Conservation (phyloP, 176 grass and related monocot genomes). For the Oryza meyeriana region DNA sequence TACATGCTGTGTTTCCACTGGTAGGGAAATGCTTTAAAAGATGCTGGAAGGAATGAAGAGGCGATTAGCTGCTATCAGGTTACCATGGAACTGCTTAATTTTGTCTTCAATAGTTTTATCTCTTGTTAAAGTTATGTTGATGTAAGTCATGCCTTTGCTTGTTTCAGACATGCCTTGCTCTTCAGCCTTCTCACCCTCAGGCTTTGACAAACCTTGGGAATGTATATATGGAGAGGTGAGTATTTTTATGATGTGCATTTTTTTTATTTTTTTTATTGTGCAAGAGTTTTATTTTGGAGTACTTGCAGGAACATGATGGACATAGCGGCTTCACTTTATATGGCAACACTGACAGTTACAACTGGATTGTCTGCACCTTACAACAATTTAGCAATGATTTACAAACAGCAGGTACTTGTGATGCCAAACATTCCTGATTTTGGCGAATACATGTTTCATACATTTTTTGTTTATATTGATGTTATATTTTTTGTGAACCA, state of each 20-base stretch:
- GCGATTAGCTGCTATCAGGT: constrained; percentile 55
- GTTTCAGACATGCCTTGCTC: constrained; percentile 54
- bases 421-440: neutral
- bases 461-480: neutral
- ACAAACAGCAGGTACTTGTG: constrained; percentile 58
- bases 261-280: neutral
- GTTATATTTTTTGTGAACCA: neutral
- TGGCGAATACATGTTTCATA: neutral
- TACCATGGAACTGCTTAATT: neutral
- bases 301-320: constrained; percentile 51
- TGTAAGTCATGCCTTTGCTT: neutral
- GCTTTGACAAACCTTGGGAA: constrained; percentile 68
- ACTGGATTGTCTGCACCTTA: constrained; percentile 64
- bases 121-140: neutral
- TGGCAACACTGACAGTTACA: constrained; percentile 56
- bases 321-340: constrained; percentile 54
- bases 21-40: constrained; percentile 74
- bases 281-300: constrained; percentile 11
- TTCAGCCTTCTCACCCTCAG: constrained; percentile 69
- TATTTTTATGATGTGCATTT: neutral
- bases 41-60: constrained; percentile 59
- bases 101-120: neutral
- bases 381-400: constrained; percentile 67
- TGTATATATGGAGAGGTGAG: constrained; percentile 65
- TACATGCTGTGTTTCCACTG: neutral